Conservation (phyloP, 1,139 yeast genomes). For the Nadsonia commutata region DNA sequence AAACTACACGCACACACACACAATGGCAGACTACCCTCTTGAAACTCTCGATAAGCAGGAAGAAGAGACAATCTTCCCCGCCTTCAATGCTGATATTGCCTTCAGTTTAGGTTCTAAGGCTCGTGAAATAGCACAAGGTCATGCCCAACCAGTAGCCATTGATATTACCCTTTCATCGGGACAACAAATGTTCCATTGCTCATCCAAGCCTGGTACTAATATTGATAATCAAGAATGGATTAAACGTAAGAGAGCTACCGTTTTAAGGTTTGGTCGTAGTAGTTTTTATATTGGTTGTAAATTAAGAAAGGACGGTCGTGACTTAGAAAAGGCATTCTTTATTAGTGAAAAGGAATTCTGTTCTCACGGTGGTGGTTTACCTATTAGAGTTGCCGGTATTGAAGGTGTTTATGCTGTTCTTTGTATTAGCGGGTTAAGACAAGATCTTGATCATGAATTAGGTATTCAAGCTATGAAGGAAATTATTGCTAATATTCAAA, state of each 20-base stretch:
- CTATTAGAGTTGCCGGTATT: conserved; percentile 31
- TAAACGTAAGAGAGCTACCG: conserved; percentile 37
- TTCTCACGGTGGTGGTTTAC: conserved; percentile 50
- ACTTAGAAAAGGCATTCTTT: conserved; percentile 26
- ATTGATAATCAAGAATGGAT: conserved; percentile 49
- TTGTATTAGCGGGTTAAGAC: conserved; percentile 42
- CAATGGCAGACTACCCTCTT: conserved; percentile 16
- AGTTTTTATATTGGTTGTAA: conserved; percentile 41
- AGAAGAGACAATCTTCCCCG: conserved; percentile 16
- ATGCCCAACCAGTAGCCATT: conserved; percentile 30
- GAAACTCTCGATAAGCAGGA: conserved; percentile 17
- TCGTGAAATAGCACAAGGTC: conserved; percentile 15
- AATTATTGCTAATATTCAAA: not conserved
- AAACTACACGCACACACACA: conserved; percentile 7
- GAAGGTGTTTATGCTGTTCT: conserved; percentile 39
- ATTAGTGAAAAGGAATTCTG: conserved; percentile 36
- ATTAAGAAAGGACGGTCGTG: conserved; percentile 16
- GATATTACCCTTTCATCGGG: conserved; percentile 37
- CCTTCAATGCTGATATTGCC: conserved; percentile 22
- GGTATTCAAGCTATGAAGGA: not conserved
- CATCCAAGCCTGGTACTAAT: conserved; percentile 30
- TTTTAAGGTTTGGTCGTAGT: conserved; percentile 37
- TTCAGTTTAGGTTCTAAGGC: conserved; percentile 21
- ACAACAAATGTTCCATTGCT: conserved; percentile 38
- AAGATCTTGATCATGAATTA: conserved; percentile 18